A percentile compares a stretch with the other conserved stretches of the same genome.
Conservation (phyloP, 192 early-diverging fungal species). For the Globomyces pollinis-pini region DNA sequence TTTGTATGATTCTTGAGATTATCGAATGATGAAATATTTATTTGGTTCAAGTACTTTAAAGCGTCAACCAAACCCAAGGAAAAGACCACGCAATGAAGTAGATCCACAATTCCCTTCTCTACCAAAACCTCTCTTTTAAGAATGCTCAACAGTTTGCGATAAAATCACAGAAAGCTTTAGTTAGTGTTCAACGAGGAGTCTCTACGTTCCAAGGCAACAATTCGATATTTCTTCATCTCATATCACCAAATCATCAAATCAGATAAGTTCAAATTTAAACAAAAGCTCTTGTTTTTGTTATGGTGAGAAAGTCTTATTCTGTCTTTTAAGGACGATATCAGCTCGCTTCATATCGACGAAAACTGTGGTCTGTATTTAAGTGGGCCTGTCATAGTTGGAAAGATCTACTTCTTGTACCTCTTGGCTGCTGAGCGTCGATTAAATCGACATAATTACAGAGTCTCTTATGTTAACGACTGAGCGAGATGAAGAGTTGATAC, state of each 20-base stretch:
- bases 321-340: not conserved
- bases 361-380: not conserved
- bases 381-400: conserved; percentile 9
- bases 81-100: not conserved
- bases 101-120: not conserved
- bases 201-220: not conserved
- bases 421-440: conserved; percentile 12
- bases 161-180: not conserved
- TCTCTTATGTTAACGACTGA: conserved; percentile 15
- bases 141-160: not conserved
- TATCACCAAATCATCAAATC: conserved; percentile 8
- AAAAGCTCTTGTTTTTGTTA: conserved; percentile 1
- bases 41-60: too few relatives aligned
- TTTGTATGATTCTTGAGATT: too few relatives aligned
- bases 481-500: not conserved
- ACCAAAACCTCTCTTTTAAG: not conserved
- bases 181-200: not conserved
- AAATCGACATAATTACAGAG: not conserved
- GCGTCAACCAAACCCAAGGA: not conserved
- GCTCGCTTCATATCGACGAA: not conserved
- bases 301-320: conserved; percentile 8
- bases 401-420: conserved; percentile 7
- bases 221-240: not conserved
- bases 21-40: too few relatives aligned
- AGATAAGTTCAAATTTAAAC: not conserved